Evolutionary conservation across 768 basidiomycete genomes (phyloP).

Genomic region (Psilocybe sp.): DNA sequence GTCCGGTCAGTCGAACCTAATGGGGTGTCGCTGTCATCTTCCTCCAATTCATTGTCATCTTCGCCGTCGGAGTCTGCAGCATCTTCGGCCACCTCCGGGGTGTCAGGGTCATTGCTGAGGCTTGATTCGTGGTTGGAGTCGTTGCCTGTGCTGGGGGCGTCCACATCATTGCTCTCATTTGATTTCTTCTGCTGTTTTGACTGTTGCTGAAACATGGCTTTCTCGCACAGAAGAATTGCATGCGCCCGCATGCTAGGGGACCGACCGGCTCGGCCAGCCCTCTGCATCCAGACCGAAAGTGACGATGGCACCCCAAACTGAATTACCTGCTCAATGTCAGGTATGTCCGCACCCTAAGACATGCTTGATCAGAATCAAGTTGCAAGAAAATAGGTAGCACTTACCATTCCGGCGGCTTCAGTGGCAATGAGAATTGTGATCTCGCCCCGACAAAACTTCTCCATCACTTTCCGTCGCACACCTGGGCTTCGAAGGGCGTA

Average conservation of each 20-base stretch:
- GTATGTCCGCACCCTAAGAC: constrained; percentile 28
- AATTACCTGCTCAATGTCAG: constrained; percentile 28
- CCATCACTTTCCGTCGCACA: constrained; percentile 22
- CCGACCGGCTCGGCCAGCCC: constrained; percentile 24
- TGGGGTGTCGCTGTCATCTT: too few relatives aligned
- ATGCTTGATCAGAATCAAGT: not conserved
- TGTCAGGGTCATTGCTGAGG: too few relatives aligned
- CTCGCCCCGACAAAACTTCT: constrained; percentile 18
- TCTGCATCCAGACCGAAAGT: constrained; percentile 28
- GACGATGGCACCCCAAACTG: constrained; percentile 29
- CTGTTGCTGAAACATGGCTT: constrained; percentile 17
- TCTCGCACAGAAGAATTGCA: constrained; percentile 23
- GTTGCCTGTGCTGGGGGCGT: too few relatives aligned
- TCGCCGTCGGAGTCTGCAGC: too few relatives aligned
- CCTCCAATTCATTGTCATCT: too few relatives aligned
- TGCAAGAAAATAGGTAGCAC: constrained; percentile 1
- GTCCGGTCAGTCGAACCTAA: too few relatives aligned
- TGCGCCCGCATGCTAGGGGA: constrained; percentile 13
- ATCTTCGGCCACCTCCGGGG: too few relatives aligned
- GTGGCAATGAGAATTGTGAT: constrained; percentile 27
- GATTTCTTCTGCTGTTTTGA: too few relatives aligned
- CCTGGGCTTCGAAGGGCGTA: constrained; percentile 19
- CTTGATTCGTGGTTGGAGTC: too few relatives aligned
- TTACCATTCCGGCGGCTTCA: constrained; percentile 34
- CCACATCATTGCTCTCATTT: too few relatives aligned